phyloP scores from a whole-genome alignment of 2,329 filamentous ascomycete species.

The Ophiostoma piceae region DNA sequence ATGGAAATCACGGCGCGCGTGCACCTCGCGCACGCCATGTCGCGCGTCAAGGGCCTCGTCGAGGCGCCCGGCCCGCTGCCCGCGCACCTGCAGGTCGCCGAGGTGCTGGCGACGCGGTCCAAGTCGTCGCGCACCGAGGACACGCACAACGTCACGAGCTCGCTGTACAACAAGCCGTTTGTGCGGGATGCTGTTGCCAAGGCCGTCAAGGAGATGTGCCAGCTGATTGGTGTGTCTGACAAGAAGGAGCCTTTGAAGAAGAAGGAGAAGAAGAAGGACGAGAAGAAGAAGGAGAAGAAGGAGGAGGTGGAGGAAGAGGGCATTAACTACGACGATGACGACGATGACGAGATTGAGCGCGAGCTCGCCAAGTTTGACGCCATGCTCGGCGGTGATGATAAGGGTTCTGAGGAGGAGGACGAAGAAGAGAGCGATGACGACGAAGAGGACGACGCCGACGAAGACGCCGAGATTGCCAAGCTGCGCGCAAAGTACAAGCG shows the following conservation, averaged over 20 bases:
- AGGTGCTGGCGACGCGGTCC: slow-evolving; percentile 41
- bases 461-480: slow-evolving; percentile 20
- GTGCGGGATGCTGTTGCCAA: slow-evolving; percentile 47
- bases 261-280: slow-evolving; percentile 22
- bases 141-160: slow-evolving; percentile 57
- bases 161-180: slow-evolving; percentile 48
- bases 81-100: slow-evolving; percentile 30
- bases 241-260: slow-evolving; percentile 31
- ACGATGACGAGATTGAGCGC: slow-evolving; percentile 23
- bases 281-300: neutral
- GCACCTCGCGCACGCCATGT: slow-evolving; percentile 50
- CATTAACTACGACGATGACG: slow-evolving; percentile 33
- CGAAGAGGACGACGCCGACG: slow-evolving; percentile 9
- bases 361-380: slow-evolving; percentile 22
- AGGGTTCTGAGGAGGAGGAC: slow-evolving; percentile 26
- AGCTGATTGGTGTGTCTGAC: slow-evolving; percentile 44
- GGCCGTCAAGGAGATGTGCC: slow-evolving; percentile 47
- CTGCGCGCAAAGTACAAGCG: slow-evolving; percentile 20
- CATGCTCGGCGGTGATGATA: slow-evolving; percentile 26
- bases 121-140: slow-evolving; percentile 50
- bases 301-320: slow-evolving; percentile 25
- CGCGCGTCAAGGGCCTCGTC: slow-evolving; percentile 50
- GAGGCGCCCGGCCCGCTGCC: slow-evolving; percentile 44
- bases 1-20: slow-evolving; percentile 53
- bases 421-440: slow-evolving; percentile 21